Conservation (phyloP, 2,329 filamentous ascomycete species). For the Pseudopithomyces chartarum region DNA sequence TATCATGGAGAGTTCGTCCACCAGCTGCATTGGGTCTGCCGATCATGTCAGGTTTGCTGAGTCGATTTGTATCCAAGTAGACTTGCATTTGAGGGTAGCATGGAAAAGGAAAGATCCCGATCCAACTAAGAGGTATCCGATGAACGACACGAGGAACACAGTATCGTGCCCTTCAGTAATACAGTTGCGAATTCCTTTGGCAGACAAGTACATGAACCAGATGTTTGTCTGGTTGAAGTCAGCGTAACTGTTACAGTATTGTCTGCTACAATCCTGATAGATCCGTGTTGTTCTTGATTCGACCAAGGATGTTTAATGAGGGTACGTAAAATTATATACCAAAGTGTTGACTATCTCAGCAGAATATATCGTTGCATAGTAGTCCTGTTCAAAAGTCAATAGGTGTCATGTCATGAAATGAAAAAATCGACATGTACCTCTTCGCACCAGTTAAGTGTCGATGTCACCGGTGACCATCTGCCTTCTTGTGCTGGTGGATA, state of each 20-base stretch:
- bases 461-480: constrained; percentile 72
- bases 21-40: constrained; percentile 70
- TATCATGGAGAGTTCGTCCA: constrained; percentile 74
- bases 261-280: not conserved
- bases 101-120: constrained; percentile 68
- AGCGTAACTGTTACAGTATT: not conserved
- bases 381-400: constrained; percentile 60
- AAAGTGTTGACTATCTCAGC: constrained; percentile 80
- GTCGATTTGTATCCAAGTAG: not conserved
- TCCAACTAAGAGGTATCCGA: constrained; percentile 66
- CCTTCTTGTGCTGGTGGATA: constrained; percentile 60
- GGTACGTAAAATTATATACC: not conserved
- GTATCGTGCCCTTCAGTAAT: constrained; percentile 71
- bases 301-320: not conserved
- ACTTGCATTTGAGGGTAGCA: constrained; percentile 48
- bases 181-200: constrained; percentile 76
- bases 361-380: constrained; percentile 74
- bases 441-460: constrained; percentile 80
- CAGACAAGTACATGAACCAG: constrained; percentile 78
- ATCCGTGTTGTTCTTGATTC: not conserved
- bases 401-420: constrained; percentile 14
- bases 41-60: not conserved
- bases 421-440: constrained; percentile 57
- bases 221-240: constrained; percentile 65
- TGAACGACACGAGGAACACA: constrained; percentile 73